Conservation (phyloP, 768 basidiomycete genomes). For the Hypsizygus marmoreus region DNA sequence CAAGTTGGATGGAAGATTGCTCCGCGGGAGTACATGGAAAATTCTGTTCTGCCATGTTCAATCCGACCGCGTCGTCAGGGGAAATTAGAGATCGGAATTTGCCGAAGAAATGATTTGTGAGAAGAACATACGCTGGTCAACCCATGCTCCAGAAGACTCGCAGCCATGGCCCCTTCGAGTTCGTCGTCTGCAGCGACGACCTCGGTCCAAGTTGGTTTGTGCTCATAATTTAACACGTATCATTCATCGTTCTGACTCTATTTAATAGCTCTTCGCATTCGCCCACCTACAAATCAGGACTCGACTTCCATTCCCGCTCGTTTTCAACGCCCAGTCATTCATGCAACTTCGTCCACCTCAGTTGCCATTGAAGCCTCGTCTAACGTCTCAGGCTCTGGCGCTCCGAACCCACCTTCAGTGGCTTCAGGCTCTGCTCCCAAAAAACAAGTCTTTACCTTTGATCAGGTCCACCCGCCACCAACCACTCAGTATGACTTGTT, state of each 20-base stretch:
- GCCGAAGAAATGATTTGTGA: conserved; percentile 37
- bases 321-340: conserved; percentile 90
- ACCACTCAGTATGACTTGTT: conserved; percentile 87
- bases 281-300: conserved; percentile 86
- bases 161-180: conserved; percentile 74
- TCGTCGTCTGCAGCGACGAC: conserved; percentile 75
- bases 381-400: conserved; percentile 50
- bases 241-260: conserved; percentile 16
- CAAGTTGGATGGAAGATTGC: too few relatives aligned
- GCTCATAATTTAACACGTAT: background rate
- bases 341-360: conserved; percentile 70
- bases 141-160: conserved; percentile 34
- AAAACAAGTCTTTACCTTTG: conserved; percentile 88
- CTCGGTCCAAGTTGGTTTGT: conserved; percentile 93
- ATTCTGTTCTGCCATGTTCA: background rate
- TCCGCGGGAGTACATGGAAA: too few relatives aligned
- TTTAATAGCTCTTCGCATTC: conserved; percentile 77
- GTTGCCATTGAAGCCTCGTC: conserved; percentile 80
- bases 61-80: conserved; percentile 10
- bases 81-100: conserved; percentile 29
- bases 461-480: conserved; percentile 88
- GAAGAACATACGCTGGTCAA: conserved; percentile 21
- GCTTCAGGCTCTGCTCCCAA: conserved; percentile 54
- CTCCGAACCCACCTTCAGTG: conserved; percentile 49
- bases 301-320: conserved; percentile 85